phyloP scores from a whole-genome alignment of 805 yeast genomes.

The Wickerhamomyces ciferrii region DNA sequence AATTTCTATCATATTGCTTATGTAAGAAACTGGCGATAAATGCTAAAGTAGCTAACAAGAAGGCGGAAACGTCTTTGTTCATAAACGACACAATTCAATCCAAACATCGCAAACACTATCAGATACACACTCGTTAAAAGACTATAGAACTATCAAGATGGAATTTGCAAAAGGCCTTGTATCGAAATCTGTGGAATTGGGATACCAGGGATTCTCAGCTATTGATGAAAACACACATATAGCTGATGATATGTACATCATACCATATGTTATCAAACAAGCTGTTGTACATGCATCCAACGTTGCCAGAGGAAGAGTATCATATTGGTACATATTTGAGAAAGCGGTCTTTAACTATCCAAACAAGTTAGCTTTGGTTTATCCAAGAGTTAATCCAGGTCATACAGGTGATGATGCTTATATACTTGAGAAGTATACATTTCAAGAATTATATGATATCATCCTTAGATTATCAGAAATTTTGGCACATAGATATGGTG shows the following conservation, averaged over 20 bases:
- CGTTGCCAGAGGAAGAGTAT: slow-evolving; percentile 29
- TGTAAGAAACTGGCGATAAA: too few relatives aligned
- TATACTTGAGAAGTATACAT: slow-evolving; percentile 58
- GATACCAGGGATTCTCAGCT: slow-evolving; percentile 30
- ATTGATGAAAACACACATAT: slow-evolving; percentile 42
- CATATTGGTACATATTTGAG: slow-evolving; percentile 71
- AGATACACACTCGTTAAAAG: too few relatives aligned
- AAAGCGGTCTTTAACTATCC: slow-evolving; percentile 43
- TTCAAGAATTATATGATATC: slow-evolving; percentile 59
- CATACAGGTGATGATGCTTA: slow-evolving; percentile 49
- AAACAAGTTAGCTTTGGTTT: slow-evolving; percentile 54
- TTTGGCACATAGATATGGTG: slow-evolving; percentile 56
- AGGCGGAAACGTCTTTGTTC: too few relatives aligned
- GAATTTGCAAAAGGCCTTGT: not conserved
- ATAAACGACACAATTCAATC: too few relatives aligned
- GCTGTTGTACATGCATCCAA: slow-evolving; percentile 34
- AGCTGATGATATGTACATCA: slow-evolving; percentile 48
- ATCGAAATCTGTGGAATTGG: not conserved
- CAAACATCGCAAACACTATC: too few relatives aligned
- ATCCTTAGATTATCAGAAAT: slow-evolving; percentile 63
- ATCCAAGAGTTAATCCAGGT: slow-evolving; percentile 33
- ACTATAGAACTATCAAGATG: not conserved
- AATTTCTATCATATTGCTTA: too few relatives aligned
- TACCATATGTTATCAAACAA: slow-evolving; percentile 35
- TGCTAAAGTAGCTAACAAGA: too few relatives aligned